These are phyloP conservation scores for Aspergillus haitiensis DNA, from an alignment of 495 filamentous ascomycete genomes.

Conservation along the genomic window DNA sequence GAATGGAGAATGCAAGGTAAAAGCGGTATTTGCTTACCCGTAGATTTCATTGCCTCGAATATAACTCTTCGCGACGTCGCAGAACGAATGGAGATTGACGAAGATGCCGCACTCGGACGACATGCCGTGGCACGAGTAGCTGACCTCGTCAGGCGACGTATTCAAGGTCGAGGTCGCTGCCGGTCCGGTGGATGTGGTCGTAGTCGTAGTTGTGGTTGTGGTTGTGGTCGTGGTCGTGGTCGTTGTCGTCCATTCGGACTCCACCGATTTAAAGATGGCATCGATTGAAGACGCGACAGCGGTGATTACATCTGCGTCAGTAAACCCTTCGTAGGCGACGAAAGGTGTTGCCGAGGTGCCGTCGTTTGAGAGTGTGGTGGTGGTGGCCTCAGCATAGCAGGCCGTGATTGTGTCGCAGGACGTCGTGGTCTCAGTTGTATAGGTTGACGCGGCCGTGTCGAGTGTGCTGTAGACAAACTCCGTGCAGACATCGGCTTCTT, in stretches of 20 bases:
- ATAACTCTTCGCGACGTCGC: conserved; percentile 14
- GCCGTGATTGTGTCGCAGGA: conserved; percentile 15
- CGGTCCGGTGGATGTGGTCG: conserved; percentile 1
- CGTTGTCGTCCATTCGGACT: neutral
- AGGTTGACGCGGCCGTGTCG: conserved; percentile 2
- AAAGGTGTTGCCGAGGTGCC: neutral
- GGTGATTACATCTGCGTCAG: neutral
- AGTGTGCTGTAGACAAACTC: conserved; percentile 10
- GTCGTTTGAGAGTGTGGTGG: conserved; percentile 4
- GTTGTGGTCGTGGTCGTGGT: conserved; percentile 10
- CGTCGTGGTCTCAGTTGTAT: conserved; percentile 6
- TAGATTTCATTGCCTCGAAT: neutral
- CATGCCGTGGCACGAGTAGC: neutral
- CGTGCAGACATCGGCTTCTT: conserved; percentile 16
- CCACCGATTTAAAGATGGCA: neutral
- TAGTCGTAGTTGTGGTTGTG: neutral
- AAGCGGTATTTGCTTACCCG: conserved; percentile 1
- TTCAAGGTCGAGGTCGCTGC: neutral
- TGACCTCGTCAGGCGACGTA: neutral
- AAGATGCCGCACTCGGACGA: conserved; percentile 6
- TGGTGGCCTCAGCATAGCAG: conserved; percentile 4
- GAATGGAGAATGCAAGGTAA: neutral
- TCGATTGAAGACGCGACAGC: neutral
- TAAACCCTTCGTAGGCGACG: neutral
- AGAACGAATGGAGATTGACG: conserved; percentile 11